Base-by-base conservation (phyloP, 352 stramenopile species). In the Globisporangium cylindrosporum region DNA sequence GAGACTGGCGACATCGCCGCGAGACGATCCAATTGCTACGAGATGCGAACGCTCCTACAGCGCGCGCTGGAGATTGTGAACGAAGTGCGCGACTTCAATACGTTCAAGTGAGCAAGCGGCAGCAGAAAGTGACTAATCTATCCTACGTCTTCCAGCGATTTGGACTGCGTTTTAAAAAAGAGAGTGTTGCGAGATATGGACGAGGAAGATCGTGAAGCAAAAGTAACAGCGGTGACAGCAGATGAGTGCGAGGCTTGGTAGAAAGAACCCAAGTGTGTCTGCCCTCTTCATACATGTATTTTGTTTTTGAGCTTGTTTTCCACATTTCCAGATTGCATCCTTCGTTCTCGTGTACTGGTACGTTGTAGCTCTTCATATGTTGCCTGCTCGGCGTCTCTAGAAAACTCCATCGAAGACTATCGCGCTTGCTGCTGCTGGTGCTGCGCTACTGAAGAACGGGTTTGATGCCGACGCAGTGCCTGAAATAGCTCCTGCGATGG, bases 11-110 rank as follows among this genome's bases (percentile, higher is more conserved):
- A 99, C 84, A 97, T 99, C 74, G 96, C 96, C 0, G 82, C 91
- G 54, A 85, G 97, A 48, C 94, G 97, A 67, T 88, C 91, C 64
- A 98, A 98, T 71, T 99, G 95, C 77, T 83, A 95, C 69, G 97
- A 99, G 83, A 99, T 99, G 96, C 92, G 90, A 57, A 97, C 96
- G 70, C 78, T 99, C 59, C 78, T 99, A 36, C 82, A 97, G 41
- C 98, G 96, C 68, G 97, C 97, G 25, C 76, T 99, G 64, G 93
- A 98, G 75, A 99, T 99, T 76, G 95, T 99, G 24, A 99, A 99
- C 77, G 97, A 99, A 82, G 97, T 99, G 65, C 87, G 97, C 51
- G 96, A 99, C 75, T 99, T 98, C 77, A 99, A 98, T 78, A 98
- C 94, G 59, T 98, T 98, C 74, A 98, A 97, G 78, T 98, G 88